A percentile compares a stretch with the other conserved stretches of the same genome.
These are phyloP conservation scores for Nepenthes gracilis DNA, from an alignment of 148 eudicot species.

Conservation along the genomic window DNA sequence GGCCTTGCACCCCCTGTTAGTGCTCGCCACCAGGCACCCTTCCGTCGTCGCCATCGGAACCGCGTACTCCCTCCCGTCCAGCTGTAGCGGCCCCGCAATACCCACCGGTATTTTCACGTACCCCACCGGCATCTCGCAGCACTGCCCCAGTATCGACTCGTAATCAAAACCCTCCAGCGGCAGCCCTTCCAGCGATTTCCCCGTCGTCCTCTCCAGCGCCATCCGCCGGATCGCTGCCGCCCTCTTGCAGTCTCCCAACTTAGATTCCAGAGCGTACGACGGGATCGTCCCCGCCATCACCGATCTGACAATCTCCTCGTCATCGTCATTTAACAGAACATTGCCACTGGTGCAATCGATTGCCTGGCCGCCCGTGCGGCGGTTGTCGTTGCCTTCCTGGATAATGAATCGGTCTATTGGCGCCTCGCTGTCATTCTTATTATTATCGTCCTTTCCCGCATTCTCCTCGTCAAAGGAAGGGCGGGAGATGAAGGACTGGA, in stretches of 20 bases:
- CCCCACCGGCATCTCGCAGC: slow-evolving; percentile 11
- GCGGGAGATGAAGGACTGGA: slow-evolving; percentile 2
- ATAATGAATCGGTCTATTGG: neutral
- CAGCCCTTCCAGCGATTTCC: slow-evolving; percentile 5
- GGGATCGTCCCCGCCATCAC: slow-evolving; percentile 3
- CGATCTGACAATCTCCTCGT: slow-evolving; percentile 6
- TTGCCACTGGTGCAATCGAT: too few species aligned
- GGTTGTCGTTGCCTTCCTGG: neutral
- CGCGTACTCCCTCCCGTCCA: slow-evolving; percentile 1
- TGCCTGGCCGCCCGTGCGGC: neutral
- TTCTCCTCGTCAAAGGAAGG: slow-evolving; percentile 2
- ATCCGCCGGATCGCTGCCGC: slow-evolving; percentile 5
- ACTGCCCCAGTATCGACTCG: slow-evolving; percentile 10
- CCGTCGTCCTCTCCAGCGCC: slow-evolving; percentile 4
- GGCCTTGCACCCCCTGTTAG: slow-evolving; percentile 8
- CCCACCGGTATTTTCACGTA: slow-evolving; percentile 10
- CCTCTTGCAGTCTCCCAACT: slow-evolving; percentile 5
- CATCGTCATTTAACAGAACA: neutral
- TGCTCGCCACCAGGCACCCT: slow-evolving; percentile 6
- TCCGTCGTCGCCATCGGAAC: slow-evolving; percentile 9
- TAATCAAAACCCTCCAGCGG: slow-evolving; percentile 9
- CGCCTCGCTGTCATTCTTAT: neutral
- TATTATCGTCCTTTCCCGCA: neutral
- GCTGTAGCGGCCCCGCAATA: slow-evolving; percentile 1
- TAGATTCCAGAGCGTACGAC: slow-evolving; percentile 7